Conservation (phyloP, 2,329 filamentous ascomycete genomes). For the Teratosphaeria viscida region DNA sequence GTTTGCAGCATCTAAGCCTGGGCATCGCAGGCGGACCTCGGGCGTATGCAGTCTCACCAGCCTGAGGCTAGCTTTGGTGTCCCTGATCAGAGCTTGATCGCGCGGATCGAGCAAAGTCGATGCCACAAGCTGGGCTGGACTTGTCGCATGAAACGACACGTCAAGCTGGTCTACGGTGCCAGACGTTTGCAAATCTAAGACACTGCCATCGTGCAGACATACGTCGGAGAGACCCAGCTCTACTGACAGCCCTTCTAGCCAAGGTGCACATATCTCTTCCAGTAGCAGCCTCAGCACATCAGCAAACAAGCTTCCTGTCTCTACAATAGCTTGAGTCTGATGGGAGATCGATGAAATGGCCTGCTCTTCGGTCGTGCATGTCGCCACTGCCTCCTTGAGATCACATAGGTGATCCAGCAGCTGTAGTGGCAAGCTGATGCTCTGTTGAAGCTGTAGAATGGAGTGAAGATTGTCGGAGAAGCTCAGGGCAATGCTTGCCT, state of each 20-base stretch:
- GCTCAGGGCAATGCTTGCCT: constrained; percentile 27
- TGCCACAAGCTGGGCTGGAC: constrained; percentile 28
- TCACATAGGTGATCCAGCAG: constrained; percentile 12
- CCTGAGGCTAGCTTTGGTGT: constrained; percentile 65
- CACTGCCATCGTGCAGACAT: neutral
- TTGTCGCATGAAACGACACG: neutral
- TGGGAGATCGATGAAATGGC: constrained; percentile 16
- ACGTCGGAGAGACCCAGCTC: constrained; percentile 12
- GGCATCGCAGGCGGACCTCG: constrained; percentile 38
- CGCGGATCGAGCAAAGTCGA: constrained; percentile 53
- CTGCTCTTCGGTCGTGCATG: constrained; percentile 10
- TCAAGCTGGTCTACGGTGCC: neutral
- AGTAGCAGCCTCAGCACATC: constrained; percentile 11
- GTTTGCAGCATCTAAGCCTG: neutral
- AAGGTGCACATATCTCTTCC: constrained; percentile 15
- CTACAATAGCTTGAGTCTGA: constrained; percentile 7
- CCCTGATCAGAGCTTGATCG: constrained; percentile 62
- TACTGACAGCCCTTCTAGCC: constrained; percentile 14
- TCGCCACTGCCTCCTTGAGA: constrained; percentile 3
- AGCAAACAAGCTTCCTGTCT: constrained; percentile 8
- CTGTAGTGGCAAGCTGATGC: constrained; percentile 30
- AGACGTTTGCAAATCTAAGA: neutral
- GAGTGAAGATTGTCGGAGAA: constrained; percentile 20
- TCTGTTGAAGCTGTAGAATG: constrained; percentile 31
- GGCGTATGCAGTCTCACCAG: constrained; percentile 62